phyloP scores from a whole-genome alignment of 169 alveolate genomes.

The Babesia caballi region DNA sequence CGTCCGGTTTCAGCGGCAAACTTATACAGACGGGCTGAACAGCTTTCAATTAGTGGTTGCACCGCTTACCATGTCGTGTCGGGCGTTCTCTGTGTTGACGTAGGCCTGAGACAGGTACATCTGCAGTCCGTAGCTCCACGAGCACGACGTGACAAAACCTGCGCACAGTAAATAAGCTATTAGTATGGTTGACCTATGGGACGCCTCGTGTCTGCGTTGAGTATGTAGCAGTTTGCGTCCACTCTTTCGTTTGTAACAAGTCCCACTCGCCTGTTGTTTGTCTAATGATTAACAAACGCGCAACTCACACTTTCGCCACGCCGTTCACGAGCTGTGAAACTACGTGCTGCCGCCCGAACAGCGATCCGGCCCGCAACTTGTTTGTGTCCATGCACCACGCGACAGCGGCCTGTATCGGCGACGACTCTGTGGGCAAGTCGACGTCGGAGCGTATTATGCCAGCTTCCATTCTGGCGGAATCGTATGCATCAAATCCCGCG shows the following conservation, averaged over 20 bases:
- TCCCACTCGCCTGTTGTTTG: constrained; percentile 49
- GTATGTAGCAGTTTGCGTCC: constrained; percentile 6
- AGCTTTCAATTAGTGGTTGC: background rate
- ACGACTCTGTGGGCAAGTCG: constrained; percentile 68
- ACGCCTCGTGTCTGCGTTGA: constrained; percentile 28
- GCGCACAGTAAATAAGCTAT: background rate
- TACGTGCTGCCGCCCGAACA: constrained; percentile 67
- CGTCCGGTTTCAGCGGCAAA: constrained; percentile 30
- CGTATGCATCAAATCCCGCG: constrained; percentile 71
- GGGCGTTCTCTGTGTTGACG: constrained; percentile 51
- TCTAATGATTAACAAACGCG: background rate
- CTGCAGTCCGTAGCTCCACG: constrained; percentile 55
- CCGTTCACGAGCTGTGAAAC: constrained; percentile 37
- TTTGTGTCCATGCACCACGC: constrained; percentile 72
- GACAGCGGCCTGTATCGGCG: constrained; percentile 71
- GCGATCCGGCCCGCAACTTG: constrained; percentile 52
- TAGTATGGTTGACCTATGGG: constrained; percentile 36
- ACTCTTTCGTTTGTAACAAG: constrained; percentile 25
- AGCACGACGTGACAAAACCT: constrained; percentile 47
- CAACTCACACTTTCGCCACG: constrained; percentile 50
- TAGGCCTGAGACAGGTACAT: constrained; percentile 62
- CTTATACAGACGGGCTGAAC: constrained; percentile 42
- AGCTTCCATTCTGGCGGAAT: constrained; percentile 73
- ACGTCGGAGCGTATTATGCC: constrained; percentile 68
- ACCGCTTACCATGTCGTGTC: constrained; percentile 49